Conservation (phyloP, 2,329 filamentous ascomycete species). For the Dactylella cylindrospora region DNA sequence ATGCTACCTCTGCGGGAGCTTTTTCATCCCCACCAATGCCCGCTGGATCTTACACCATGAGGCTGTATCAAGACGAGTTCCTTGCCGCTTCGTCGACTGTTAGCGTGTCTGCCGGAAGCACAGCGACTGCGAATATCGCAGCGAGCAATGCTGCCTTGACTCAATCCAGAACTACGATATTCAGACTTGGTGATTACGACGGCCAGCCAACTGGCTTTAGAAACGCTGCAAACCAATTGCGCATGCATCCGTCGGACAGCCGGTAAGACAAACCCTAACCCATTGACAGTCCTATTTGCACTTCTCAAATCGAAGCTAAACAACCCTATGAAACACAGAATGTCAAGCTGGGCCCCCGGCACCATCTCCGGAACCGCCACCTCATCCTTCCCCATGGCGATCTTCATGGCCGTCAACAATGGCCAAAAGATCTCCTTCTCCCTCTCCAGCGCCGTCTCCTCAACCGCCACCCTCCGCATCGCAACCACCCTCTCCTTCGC, state of each 20-base stretch:
- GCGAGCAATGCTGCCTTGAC: slow-evolving; percentile 49
- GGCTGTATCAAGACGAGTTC: slow-evolving; percentile 64
- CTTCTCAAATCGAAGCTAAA: not conserved
- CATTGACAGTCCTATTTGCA: not conserved
- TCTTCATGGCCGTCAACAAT: slow-evolving; percentile 57
- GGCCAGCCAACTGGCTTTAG: slow-evolving; percentile 65
- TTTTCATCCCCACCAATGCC: slow-evolving; percentile 69
- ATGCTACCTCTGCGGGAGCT: slow-evolving; percentile 55
- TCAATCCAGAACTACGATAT: slow-evolving; percentile 59
- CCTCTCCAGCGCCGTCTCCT: slow-evolving; percentile 59
- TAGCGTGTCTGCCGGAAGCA: slow-evolving; percentile 57
- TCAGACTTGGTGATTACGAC: slow-evolving; percentile 67
- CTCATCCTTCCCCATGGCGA: slow-evolving; percentile 63
- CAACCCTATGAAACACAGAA: not conserved
- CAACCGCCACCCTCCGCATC: slow-evolving; percentile 62
- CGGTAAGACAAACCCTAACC: not conserved
- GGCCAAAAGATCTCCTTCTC: slow-evolving; percentile 57
- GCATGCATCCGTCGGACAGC: slow-evolving; percentile 67
- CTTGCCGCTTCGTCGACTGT: slow-evolving; percentile 58
- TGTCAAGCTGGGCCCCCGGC: slow-evolving; percentile 19
- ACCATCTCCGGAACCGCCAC: slow-evolving; percentile 3
- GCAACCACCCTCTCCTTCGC: slow-evolving; percentile 66
- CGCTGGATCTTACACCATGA: slow-evolving; percentile 68
- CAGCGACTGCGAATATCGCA: slow-evolving; percentile 58
- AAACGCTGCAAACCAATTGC: slow-evolving; percentile 67